A percentile compares a stretch with the other conserved stretches of the same genome.
phyloP scores from a whole-genome alignment of 768 basidiomycete genomes.

The Panellus pusillus region DNA sequence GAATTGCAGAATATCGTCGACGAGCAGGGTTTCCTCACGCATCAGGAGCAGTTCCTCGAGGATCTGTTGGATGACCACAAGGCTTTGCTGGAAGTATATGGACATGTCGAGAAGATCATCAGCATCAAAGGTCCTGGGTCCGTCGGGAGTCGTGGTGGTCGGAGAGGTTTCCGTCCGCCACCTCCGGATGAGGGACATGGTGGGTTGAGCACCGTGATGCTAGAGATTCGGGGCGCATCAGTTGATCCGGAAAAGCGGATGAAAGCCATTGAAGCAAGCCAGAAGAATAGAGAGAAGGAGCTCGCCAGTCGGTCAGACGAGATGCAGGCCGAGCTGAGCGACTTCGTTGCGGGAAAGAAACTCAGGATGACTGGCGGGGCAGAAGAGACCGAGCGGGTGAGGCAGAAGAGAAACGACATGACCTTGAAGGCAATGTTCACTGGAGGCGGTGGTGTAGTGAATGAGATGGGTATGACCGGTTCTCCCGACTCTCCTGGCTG shows the following conservation, averaged over 20 bases:
- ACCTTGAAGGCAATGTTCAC: conserved; percentile 90
- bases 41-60: conserved; percentile 87
- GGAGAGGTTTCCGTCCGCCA: conserved; percentile 57
- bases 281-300: conserved; percentile 78
- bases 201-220: conserved; percentile 77
- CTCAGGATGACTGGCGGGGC: conserved; percentile 95
- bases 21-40: conserved; percentile 91
- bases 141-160: conserved; percentile 35
- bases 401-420: conserved; percentile 81
- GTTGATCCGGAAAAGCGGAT: conserved; percentile 82
- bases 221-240: conserved; percentile 83
- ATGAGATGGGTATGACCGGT: conserved; percentile 6
- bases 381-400: conserved; percentile 85
- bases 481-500: not conserved
- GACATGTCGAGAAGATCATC: conserved; percentile 89
- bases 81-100: conserved; percentile 82
- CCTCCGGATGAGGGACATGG: conserved; percentile 66
- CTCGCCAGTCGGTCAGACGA: conserved; percentile 73
- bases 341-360: conserved; percentile 86
- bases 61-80: conserved; percentile 93
- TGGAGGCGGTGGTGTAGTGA: conserved; percentile 24
- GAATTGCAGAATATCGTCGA: conserved; percentile 96
- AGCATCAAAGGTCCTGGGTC: conserved; percentile 56
- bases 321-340: conserved; percentile 78
- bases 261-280: conserved; percentile 90